Evolutionary conservation across 345 rosid genomes (phyloP).

Genomic region (Brassica napus): DNA sequence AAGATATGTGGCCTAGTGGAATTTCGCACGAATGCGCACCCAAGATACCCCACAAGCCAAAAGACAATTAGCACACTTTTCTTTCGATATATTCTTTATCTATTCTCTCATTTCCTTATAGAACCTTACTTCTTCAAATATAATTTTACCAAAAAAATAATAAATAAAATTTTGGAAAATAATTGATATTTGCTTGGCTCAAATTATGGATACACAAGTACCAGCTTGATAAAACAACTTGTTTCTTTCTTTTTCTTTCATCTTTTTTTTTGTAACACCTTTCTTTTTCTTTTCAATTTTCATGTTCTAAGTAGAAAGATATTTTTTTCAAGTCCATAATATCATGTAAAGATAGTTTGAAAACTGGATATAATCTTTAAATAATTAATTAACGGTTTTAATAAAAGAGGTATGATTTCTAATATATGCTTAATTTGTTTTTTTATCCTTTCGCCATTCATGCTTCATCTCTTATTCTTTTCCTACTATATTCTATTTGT

Average conservation of each 20-base stretch:
- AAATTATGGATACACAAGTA: background rate
- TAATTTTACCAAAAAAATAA: background rate
- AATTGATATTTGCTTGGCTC: slow-evolving; percentile 7
- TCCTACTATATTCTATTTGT: background rate
- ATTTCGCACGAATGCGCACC: slow-evolving; percentile 44
- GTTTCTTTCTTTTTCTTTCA: background rate
- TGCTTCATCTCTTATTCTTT: background rate
- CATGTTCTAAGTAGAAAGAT: background rate
- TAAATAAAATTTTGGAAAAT: background rate
- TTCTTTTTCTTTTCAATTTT: background rate
- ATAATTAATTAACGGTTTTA: background rate
- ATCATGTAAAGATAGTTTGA: background rate
- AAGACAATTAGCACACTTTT: slow-evolving; percentile 31
- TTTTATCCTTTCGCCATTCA: background rate
- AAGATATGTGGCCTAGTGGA: slow-evolving; percentile 25
- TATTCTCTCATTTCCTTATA: background rate
- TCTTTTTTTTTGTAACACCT: background rate
- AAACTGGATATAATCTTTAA: background rate
- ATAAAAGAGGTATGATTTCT: background rate
- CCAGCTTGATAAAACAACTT: background rate
- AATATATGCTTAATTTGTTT: background rate
- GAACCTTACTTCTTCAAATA: slow-evolving; percentile 5
- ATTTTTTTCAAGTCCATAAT: background rate
- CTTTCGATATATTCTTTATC: slow-evolving; percentile 6
- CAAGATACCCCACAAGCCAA: slow-evolving; percentile 43